These are phyloP conservation scores for Ophiocordyceps sinensis DNA, from an alignment of 2,329 filamentous ascomycete species.

Conservation along the genomic window DNA sequence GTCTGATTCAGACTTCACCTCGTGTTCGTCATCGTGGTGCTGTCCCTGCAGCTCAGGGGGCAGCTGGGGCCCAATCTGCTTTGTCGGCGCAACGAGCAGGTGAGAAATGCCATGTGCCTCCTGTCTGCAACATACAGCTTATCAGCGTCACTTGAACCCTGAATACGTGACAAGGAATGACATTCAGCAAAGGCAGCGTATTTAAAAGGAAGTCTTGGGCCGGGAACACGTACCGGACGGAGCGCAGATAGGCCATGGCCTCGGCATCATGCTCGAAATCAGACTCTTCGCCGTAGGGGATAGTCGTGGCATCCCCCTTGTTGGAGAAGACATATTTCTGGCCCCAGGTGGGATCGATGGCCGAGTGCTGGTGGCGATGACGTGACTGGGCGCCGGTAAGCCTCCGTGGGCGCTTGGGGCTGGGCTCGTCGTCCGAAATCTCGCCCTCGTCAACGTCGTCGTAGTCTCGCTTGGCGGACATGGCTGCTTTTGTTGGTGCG, in stretches of 20 bases:
- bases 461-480: conserved; percentile 21
- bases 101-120: conserved; percentile 64
- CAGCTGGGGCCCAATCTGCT: conserved; percentile 36
- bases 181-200: too few species aligned
- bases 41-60: conserved; percentile 21
- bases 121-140: conserved; percentile 34
- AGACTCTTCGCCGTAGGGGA: conserved; percentile 38
- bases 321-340: conserved; percentile 59
- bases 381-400: conserved; percentile 15
- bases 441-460: conserved; percentile 15
- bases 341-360: conserved; percentile 51
- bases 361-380: conserved; percentile 27
- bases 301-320: conserved; percentile 33
- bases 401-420: conserved; percentile 12
- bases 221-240: conserved; percentile 52
- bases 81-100: conserved; percentile 49
- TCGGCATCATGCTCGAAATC: conserved; percentile 55
- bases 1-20: conserved; percentile 23
- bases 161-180: not conserved
- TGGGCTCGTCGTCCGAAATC: conserved; percentile 7
- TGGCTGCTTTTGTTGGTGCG: conserved; percentile 4
- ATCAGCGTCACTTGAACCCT: not conserved
- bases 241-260: conserved; percentile 54
- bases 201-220: conserved; percentile 29
- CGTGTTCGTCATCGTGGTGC: conserved; percentile 17